Percentiles rank a stretch among this genome's conserved stretches.
phyloP scores from a whole-genome alignment of 495 filamentous ascomycete species.

The Terfezia boudieri region DNA sequence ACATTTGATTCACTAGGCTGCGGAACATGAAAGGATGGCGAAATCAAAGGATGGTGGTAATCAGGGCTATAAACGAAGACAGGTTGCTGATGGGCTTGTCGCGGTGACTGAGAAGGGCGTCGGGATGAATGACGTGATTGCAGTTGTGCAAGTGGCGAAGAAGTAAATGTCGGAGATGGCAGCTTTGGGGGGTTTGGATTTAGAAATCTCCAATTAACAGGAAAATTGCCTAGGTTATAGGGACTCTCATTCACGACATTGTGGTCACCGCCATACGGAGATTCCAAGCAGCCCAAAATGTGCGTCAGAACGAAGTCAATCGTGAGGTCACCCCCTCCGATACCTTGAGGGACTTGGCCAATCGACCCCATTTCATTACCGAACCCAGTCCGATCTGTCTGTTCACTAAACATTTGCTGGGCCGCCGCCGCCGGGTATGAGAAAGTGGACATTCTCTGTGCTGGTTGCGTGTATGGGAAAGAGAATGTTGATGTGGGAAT shows the following conservation, averaged over 20 bases:
- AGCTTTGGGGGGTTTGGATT: not conserved
- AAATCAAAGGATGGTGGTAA: not conserved
- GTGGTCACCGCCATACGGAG: constrained; percentile 3
- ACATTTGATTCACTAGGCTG: not conserved
- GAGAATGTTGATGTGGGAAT: not conserved
- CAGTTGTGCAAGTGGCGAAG: not conserved
- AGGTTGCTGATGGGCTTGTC: not conserved
- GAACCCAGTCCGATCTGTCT: no score
- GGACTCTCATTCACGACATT: not conserved
- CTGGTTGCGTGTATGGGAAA: no score
- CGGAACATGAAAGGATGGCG: not conserved
- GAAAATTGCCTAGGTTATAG: not conserved
- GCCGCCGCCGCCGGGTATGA: not conserved
- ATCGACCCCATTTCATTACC: no score
- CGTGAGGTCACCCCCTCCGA: not conserved
- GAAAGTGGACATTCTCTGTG: no score
- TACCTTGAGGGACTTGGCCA: not conserved
- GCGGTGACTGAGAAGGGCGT: not conserved
- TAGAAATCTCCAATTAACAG: not conserved
- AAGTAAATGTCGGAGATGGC: not conserved
- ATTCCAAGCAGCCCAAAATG: constrained; percentile 3
- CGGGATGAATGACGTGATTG: not conserved
- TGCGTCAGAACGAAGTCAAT: constrained; percentile 1
- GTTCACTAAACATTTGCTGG: no score
- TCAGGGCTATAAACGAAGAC: not conserved